Percentiles rank a stretch among this genome's conserved stretches.
Evolutionary conservation across 768 basidiomycete genomes (phyloP).

Genomic region (Mycena latifolia): DNA sequence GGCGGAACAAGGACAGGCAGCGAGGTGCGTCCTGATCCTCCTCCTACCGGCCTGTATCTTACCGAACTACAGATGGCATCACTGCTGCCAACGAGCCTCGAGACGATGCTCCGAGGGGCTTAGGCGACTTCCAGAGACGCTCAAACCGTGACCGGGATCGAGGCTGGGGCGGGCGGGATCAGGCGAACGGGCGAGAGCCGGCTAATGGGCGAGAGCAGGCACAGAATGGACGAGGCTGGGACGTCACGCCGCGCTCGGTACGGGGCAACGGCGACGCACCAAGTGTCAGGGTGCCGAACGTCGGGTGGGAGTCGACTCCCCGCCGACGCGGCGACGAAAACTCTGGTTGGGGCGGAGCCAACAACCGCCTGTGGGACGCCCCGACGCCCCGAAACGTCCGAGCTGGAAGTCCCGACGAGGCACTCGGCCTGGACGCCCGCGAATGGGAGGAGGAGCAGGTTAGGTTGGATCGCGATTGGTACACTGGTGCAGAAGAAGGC

Average conservation of each 20-base stretch:
- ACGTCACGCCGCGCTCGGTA: conserved; percentile 73
- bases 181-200: conserved; percentile 54
- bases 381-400: conserved; percentile 81
- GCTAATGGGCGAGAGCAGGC: conserved; percentile 44
- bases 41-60: conserved; percentile 2
- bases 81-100: conserved; percentile 67
- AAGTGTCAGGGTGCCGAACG: conserved; percentile 91
- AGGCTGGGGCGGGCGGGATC: conserved; percentile 56
- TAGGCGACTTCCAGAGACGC: conserved; percentile 95
- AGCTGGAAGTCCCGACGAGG: conserved; percentile 76
- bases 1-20: conserved; percentile 76
- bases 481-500: conserved; percentile 91
- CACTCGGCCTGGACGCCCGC: conserved; percentile 75
- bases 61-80: conserved; percentile 72
- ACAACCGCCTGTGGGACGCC: conserved; percentile 80
- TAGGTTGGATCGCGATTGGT: conserved; percentile 95
- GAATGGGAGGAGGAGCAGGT: conserved; percentile 99
- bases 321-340: conserved; percentile 68
- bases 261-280: conserved; percentile 72
- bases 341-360: conserved; percentile 71
- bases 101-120: conserved; percentile 75
- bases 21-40: conserved; percentile 57
- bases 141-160: conserved; percentile 79
- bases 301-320: conserved; percentile 96
- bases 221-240: conserved; percentile 54